A percentile compares a stretch with the other conserved stretches of the same genome.
Conservation (phyloP, 169 alveolate genomes). For the Plasmodium blacklocki region DNA sequence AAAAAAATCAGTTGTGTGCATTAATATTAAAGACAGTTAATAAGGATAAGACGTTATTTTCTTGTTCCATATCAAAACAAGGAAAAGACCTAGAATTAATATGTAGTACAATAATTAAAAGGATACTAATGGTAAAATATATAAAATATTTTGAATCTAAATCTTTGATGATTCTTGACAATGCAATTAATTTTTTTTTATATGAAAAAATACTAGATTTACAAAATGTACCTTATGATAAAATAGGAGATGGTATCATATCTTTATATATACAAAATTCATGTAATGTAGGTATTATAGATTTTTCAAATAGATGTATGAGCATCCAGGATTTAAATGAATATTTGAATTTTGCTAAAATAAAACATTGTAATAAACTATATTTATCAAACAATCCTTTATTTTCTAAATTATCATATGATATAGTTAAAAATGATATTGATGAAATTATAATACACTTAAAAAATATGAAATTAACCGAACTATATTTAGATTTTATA, state of each 20-base stretch:
- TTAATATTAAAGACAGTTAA: conserved; percentile 16
- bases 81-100: conserved; percentile 4
- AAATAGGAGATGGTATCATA: conserved; percentile 48
- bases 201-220: conserved; percentile 44
- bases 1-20: conserved; percentile 11
- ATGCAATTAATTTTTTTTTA: conserved; percentile 47
- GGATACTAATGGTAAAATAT: conserved; percentile 37
- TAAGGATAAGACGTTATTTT: background rate
- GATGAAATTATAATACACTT: conserved; percentile 18
- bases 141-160: conserved; percentile 32
- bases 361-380: conserved; percentile 24
- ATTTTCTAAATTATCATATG: conserved; percentile 18
- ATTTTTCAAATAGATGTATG: conserved; percentile 56
- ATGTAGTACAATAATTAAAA: conserved; percentile 26
- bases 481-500: conserved; percentile 53
- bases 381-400: conserved; percentile 44
- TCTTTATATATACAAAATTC: background rate
- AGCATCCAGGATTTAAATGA: conserved; percentile 22
- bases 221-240: conserved; percentile 47
- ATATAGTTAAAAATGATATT: conserved; percentile 24
- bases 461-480: conserved; percentile 29
- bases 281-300: conserved; percentile 2
- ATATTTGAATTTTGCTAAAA: conserved; percentile 34
- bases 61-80: conserved; percentile 18
- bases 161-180: conserved; percentile 12